Evolutionary conservation across 2,329 filamentous ascomycete genomes (phyloP).

Genomic region (Erysiphe pulchra): DNA sequence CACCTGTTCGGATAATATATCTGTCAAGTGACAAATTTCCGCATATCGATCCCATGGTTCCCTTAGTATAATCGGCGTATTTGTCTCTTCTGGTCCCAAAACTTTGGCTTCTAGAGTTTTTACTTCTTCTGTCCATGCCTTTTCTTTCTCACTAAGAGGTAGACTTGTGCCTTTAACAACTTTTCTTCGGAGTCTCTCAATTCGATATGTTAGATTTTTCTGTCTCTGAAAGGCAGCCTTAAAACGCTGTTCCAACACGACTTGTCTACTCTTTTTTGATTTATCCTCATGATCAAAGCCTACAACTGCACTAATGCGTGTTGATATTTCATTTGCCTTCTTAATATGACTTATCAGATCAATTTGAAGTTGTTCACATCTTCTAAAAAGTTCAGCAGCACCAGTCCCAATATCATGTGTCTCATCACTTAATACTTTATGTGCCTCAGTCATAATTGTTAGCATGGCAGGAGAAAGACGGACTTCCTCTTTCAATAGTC

Average conservation of each 20-base stretch:
- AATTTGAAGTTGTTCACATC: conserved; percentile 39
- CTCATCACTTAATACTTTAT: conserved; percentile 44
- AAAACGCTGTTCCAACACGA: conserved; percentile 32
- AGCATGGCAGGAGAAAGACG: conserved; percentile 45
- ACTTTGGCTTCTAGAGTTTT: conserved; percentile 17
- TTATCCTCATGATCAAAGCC: conserved; percentile 28
- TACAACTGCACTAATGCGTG: conserved; percentile 38
- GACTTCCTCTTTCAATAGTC: conserved; percentile 38
- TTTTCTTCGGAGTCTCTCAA: conserved; percentile 30
- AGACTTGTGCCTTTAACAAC: conserved; percentile 21
- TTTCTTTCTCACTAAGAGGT: conserved; percentile 36
- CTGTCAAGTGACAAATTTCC: conserved; percentile 17
- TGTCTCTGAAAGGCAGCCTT: conserved; percentile 28
- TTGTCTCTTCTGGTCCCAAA: conserved; percentile 3
- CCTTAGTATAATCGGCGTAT: conserved; percentile 12
- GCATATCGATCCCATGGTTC: conserved; percentile 30
- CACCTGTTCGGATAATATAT: conserved; percentile 16
- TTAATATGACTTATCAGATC: conserved; percentile 43
- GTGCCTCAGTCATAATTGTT: conserved; percentile 44
- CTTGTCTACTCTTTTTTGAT: conserved; percentile 23
- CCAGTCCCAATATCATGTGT: conserved; percentile 42
- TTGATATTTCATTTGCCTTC: conserved; percentile 37
- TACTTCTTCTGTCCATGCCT: conserved; percentile 31
- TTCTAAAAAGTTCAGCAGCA: conserved; percentile 46
- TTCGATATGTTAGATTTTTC: conserved; percentile 26